Percentiles rank a stretch among this genome's conserved stretches.
Conservation (phyloP, 352 stramenopile species). For the Globisporangium splendens region DNA sequence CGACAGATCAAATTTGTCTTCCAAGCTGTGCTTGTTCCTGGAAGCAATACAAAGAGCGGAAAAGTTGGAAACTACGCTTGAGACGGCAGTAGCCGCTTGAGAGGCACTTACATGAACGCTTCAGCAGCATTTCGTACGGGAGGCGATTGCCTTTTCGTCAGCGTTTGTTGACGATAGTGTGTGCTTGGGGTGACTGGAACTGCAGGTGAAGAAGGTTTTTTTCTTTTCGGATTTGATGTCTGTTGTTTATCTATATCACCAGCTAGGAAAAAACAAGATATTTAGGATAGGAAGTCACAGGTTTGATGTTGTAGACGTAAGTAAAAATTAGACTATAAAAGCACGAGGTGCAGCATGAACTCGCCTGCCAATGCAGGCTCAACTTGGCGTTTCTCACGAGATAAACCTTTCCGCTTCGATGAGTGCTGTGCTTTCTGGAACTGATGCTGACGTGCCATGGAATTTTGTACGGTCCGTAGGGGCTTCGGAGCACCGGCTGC, state of each 20-base stretch:
- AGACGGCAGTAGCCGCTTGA: neutral
- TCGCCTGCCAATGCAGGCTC: constrained; percentile 2
- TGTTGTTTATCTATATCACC: constrained; percentile 10
- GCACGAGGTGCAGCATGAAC: constrained; percentile 7
- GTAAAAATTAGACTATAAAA: constrained; percentile 11
- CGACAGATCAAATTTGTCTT: constrained; percentile 41
- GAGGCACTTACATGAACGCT: constrained; percentile 28
- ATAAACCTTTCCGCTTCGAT: neutral
- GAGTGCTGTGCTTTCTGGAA: no score
- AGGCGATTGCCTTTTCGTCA: constrained; percentile 1
- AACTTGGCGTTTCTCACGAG: neutral
- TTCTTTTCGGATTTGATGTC: neutral
- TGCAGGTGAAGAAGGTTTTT: constrained; percentile 1
- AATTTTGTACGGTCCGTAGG: no score
- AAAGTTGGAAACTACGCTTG: neutral
- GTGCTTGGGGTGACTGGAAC: neutral
- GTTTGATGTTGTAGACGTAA: constrained; percentile 19
- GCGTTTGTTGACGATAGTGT: neutral
- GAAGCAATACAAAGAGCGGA: neutral
- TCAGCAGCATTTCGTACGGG: constrained; percentile 13
- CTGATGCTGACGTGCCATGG: no score
- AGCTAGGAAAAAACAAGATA: constrained; percentile 14
- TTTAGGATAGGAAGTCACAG: constrained; percentile 16
- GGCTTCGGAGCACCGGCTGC: no score
- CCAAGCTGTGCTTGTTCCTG: constrained; percentile 43